Conservation (phyloP, 352 stramenopile genomes). For the Pythium rhizo-oryzae region DNA sequence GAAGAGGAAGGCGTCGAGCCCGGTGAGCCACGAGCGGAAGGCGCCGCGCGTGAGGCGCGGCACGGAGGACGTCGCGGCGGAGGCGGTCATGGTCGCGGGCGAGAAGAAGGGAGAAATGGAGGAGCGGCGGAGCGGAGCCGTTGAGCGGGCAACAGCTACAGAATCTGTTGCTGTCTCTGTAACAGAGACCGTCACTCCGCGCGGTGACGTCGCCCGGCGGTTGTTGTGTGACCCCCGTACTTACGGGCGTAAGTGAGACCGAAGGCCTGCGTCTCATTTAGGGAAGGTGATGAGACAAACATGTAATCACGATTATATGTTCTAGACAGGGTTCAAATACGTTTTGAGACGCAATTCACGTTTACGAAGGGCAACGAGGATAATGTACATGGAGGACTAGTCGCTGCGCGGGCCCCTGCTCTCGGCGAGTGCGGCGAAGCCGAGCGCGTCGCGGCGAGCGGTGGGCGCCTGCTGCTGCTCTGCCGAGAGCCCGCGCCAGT, state of each 20-base stretch:
- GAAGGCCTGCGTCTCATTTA: background rate
- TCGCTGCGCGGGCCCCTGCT: background rate
- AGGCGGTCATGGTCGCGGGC: background rate
- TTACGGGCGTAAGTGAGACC: too few species aligned
- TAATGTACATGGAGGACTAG: too few species aligned
- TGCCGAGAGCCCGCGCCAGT: slow-evolving; percentile 18
- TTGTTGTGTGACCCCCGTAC: background rate
- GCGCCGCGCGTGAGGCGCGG: slow-evolving; percentile 7
- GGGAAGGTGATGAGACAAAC: background rate
- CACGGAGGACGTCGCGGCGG: background rate
- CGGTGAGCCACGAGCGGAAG: slow-evolving; percentile 48
- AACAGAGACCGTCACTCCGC: slow-evolving; percentile 4
- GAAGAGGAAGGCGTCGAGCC: slow-evolving; percentile 76
- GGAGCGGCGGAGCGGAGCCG: background rate
- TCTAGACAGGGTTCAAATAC: too few species aligned
- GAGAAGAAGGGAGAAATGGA: background rate
- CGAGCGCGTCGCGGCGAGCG: too few species aligned
- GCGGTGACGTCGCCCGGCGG: background rate
- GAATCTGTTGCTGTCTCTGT: too few species aligned
- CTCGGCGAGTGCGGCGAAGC: background rate
- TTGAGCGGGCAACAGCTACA: background rate
- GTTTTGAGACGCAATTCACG: too few species aligned
- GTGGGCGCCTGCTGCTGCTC: too few species aligned
- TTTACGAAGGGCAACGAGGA: too few species aligned
- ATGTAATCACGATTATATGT: background rate